Evolutionary conservation across 2,329 filamentous ascomycete genomes (phyloP).

Genomic region (Colletotrichum sublineola): DNA sequence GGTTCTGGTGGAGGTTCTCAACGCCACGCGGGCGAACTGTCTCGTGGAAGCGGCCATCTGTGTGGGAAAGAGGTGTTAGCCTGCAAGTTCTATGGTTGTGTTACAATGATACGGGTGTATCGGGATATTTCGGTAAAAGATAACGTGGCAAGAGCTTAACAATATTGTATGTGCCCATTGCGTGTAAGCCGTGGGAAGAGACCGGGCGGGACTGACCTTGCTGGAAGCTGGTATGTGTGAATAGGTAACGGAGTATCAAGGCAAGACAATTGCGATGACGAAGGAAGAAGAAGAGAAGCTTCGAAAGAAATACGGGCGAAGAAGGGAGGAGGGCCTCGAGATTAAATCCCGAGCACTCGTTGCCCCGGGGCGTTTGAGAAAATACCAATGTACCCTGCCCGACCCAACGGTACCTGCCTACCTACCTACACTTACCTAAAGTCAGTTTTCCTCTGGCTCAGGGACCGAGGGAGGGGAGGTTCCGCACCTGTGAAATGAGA

Average conservation of each 20-base stretch:
- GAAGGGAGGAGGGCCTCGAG: constrained; percentile 11
- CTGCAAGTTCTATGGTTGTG: not conserved
- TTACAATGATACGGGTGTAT: not conserved
- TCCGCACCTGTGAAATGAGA: constrained; percentile 31
- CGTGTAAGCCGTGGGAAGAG: constrained; percentile 11
- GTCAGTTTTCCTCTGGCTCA: constrained; percentile 16
- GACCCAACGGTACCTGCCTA: not conserved
- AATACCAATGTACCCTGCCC: constrained; percentile 22
- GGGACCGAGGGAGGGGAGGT: constrained; percentile 10
- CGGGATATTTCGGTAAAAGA: constrained; percentile 14
- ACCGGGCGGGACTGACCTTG: constrained; percentile 27
- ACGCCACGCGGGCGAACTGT: constrained; percentile 69
- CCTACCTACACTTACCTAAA: not conserved
- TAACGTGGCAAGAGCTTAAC: constrained; percentile 14
- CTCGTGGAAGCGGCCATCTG: constrained; percentile 46
- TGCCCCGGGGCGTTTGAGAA: constrained; percentile 40
- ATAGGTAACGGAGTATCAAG: constrained; percentile 12
- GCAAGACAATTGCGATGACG: constrained; percentile 14
- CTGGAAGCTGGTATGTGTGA: constrained; percentile 13
- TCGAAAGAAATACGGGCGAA: not conserved
- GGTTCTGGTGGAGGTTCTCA: constrained; percentile 70
- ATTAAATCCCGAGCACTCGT: constrained; percentile 31
- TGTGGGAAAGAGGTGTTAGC: constrained; percentile 1
- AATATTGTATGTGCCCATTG: constrained; percentile 19
- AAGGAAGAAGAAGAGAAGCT: not conserved